Percentiles rank a stretch among this genome's conserved stretches.
phyloP scores from a whole-genome alignment of 202 grass and related monocot genomes.

The Tripidium arundinaceum region DNA sequence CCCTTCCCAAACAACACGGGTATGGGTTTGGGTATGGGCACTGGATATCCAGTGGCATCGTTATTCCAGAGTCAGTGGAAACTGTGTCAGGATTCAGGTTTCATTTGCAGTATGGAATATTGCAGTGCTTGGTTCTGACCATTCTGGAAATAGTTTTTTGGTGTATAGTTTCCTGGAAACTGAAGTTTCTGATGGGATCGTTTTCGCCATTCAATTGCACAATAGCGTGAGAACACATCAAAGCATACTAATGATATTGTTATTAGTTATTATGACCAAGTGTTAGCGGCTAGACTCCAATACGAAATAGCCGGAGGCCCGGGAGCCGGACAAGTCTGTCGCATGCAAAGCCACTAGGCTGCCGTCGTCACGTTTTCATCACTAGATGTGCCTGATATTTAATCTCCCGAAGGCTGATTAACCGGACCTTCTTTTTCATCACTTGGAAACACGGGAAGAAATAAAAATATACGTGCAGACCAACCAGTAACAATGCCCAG shows the following conservation, averaged over 20 bases:
- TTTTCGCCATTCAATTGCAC: neutral
- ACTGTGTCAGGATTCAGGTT: neutral
- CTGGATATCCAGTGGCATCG: neutral
- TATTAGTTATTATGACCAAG: neutral
- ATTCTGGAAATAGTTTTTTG: neutral
- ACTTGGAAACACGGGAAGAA: too few species aligned
- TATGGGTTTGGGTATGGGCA: neutral
- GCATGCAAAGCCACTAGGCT: neutral
- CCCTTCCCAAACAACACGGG: neutral
- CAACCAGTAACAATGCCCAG: neutral
- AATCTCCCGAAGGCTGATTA: too few species aligned
- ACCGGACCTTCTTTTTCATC: too few species aligned
- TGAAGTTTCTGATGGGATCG: neutral
- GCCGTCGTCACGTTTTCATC: too few species aligned
- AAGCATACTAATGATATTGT: neutral
- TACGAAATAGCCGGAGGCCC: neutral
- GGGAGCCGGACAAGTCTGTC: neutral
- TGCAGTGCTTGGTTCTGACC: neutral
- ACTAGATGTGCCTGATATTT: too few species aligned
- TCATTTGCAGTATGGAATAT: neutral
- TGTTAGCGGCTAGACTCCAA: neutral
- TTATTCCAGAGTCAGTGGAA: neutral
- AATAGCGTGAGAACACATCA: neutral
- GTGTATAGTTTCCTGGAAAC: neutral
- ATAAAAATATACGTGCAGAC: neutral